Conservation (phyloP, 1,284 basidiomycete species). For the Apiotrichum gamsii region DNA sequence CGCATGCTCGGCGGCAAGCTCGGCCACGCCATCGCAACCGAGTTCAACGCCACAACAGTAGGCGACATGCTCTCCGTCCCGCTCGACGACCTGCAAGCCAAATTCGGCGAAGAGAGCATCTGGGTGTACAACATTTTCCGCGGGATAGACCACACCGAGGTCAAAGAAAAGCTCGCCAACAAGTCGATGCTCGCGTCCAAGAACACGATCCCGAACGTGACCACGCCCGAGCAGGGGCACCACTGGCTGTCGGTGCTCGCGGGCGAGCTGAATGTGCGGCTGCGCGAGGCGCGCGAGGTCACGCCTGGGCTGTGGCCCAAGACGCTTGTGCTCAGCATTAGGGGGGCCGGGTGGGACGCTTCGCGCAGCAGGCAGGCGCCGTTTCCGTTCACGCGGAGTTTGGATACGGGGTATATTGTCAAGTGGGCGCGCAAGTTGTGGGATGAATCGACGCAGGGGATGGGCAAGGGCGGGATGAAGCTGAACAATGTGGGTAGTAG, state of each 20-base stretch:
- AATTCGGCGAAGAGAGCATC: conserved; percentile 55
- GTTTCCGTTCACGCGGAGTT: conserved; percentile 69
- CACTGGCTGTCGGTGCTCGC: conserved; percentile 89
- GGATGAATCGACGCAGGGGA: conserved; percentile 67
- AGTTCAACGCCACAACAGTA: conserved; percentile 82
- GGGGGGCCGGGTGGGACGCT: conserved; percentile 58
- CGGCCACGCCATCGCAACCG: conserved; percentile 75
- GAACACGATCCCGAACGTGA: conserved; percentile 73
- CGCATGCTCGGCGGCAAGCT: conserved; percentile 93
- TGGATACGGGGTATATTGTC: conserved; percentile 71
- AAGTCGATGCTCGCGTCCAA: conserved; percentile 94
- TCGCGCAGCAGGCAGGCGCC: conserved; percentile 69
- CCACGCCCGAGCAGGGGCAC: conserved; percentile 63
- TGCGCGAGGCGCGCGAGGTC: conserved; percentile 71
- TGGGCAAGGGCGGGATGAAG: conserved; percentile 52
- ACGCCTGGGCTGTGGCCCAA: conserved; percentile 84
- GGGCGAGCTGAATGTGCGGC: conserved; percentile 76
- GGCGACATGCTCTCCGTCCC: conserved; percentile 70
- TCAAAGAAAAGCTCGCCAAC: conserved; percentile 73
- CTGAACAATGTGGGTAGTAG: conserved; percentile 54
- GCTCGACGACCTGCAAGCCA: conserved; percentile 51
- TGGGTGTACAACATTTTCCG: conserved; percentile 82
- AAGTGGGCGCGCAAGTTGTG: conserved; percentile 76
- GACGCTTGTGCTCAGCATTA: conserved; percentile 69
- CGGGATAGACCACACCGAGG: conserved; percentile 89